A percentile compares a stretch with the other conserved stretches of the same genome.
These are phyloP conservation scores for Vanderwaltozyma yarrowii DNA, from an alignment of 805 yeast genomes.

Conservation along the genomic window DNA sequence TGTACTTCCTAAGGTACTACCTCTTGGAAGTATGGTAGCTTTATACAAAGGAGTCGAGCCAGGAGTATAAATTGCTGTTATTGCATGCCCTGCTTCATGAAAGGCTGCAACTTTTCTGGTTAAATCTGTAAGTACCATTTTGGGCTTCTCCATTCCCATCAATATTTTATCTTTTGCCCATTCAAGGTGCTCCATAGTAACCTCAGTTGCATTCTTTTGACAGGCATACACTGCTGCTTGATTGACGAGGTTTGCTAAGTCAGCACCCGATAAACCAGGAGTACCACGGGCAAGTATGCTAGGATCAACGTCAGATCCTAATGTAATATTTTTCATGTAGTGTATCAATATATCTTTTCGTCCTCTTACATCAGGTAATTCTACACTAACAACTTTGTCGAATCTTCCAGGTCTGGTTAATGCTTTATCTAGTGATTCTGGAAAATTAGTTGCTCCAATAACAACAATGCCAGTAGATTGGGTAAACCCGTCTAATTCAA, in stretches of 20 bases:
- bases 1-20: conserved; percentile 87
- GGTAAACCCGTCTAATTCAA: conserved; percentile 87
- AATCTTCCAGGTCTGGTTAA: conserved; percentile 94
- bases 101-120: conserved; percentile 84
- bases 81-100: conserved; percentile 98
- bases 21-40: conserved; percentile 91
- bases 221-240: conserved; percentile 96
- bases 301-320: conserved; percentile 75
- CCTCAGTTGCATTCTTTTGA: conserved; percentile 76
- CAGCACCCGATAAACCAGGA: conserved; percentile 96
- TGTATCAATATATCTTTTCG: conserved; percentile 81
- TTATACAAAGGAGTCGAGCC: conserved; percentile 91
- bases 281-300: conserved; percentile 87
- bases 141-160: conserved; percentile 92
- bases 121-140: conserved; percentile 93
- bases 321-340: conserved; percentile 80
- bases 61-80: conserved; percentile 85
- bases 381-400: conserved; percentile 87
- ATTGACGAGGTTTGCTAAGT: conserved; percentile 82
- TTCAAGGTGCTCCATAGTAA: conserved; percentile 79
- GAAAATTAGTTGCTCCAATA: conserved; percentile 51
- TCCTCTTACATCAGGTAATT: conserved; percentile 92
- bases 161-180: conserved; percentile 97
- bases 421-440: conserved; percentile 89
- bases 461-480: conserved; percentile 85